A percentile compares a stretch with the other conserved stretches of the same genome.
Conservation (phyloP, 805 yeast genomes). For the Sungouiella blattae region DNA sequence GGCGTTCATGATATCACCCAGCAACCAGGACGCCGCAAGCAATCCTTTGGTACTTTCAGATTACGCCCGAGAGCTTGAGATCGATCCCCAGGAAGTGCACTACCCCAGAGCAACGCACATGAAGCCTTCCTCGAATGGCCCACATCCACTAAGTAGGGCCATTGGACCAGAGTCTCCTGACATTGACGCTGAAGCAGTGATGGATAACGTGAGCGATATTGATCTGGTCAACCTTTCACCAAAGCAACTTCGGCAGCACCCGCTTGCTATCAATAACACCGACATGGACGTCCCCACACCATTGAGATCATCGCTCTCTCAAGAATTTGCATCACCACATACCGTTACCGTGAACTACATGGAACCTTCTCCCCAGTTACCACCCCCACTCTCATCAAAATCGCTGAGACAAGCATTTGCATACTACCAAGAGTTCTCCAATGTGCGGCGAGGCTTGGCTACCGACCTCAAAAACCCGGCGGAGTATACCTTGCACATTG, state of each 20-base stretch:
- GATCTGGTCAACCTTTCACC: neutral
- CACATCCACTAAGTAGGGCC: neutral
- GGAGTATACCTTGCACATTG: constrained; percentile 89
- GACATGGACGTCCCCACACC: neutral
- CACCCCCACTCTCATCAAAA: constrained; percentile 29
- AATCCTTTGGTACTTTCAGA: constrained; percentile 13
- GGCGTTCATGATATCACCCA: constrained; percentile 15
- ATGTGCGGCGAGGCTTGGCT: constrained; percentile 35
- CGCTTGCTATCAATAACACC: neutral
- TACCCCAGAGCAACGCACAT: constrained; percentile 5
- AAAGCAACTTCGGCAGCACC: neutral
- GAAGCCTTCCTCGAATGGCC: neutral
- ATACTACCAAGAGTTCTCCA: constrained; percentile 31
- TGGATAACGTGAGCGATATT: constrained; percentile 6
- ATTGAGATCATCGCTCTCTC: constrained; percentile 7
- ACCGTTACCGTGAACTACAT: constrained; percentile 13
- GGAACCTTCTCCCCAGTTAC: constrained; percentile 36
- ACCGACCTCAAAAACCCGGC: constrained; percentile 69
- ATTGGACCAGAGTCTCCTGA: neutral
- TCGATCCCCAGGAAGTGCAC: constrained; percentile 12
- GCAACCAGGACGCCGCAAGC: constrained; percentile 6
- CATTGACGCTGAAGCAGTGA: constrained; percentile 3
- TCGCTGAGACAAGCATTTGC: constrained; percentile 26
- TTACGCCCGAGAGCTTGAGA: constrained; percentile 12
- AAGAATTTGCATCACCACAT: constrained; percentile 21